A percentile compares a stretch with the other conserved stretches of the same genome.
Evolutionary conservation across 495 filamentous ascomycete genomes (phyloP).

Genomic region (Tuber indicum): DNA sequence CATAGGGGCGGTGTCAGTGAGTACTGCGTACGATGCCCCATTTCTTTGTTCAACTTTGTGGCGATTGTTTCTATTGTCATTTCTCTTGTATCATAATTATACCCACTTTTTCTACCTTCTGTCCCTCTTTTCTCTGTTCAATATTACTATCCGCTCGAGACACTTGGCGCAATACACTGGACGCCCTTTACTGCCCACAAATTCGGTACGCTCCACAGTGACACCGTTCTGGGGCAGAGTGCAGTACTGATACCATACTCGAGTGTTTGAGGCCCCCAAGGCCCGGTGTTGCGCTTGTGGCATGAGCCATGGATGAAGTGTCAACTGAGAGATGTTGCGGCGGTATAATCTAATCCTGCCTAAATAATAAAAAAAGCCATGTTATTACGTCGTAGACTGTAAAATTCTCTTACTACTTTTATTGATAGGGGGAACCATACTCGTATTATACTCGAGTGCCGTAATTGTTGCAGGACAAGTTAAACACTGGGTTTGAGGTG

Average conservation of each 20-base stretch:
- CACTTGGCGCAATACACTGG: neutral
- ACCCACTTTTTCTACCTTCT: constrained; percentile 6
- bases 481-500: no score
- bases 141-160: neutral
- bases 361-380: neutral
- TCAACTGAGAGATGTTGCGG: neutral
- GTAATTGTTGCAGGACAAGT: no score
- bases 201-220: neutral
- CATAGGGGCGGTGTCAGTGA: neutral
- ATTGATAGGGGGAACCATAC: neutral
- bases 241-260: no score
- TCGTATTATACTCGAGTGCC: no score
- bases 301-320: neutral
- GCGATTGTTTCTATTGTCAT: constrained; percentile 22
- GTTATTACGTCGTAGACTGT: neutral
- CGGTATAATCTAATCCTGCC: neutral
- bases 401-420: neutral
- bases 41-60: constrained; percentile 19
- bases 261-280: neutral
- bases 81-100: constrained; percentile 13
- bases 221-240: neutral
- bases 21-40: neutral
- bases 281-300: neutral
- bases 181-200: neutral
- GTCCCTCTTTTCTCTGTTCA: neutral